Evolutionary conservation across 805 yeast genomes (phyloP).

Genomic region (Metahyphopichia silvanorum): DNA sequence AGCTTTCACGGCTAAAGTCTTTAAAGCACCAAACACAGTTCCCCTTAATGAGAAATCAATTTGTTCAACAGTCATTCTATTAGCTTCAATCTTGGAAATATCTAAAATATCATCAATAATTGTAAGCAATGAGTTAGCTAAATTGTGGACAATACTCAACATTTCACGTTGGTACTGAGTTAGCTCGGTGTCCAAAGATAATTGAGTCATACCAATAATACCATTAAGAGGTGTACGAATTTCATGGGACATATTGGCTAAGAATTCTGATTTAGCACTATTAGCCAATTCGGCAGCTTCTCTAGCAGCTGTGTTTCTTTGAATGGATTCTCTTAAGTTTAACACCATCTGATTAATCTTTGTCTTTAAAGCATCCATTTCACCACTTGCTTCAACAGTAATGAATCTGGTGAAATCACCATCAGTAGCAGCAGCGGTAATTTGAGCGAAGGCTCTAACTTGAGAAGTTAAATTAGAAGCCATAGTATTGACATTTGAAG

Average conservation of each 20-base stretch:
- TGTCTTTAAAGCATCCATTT: constrained; percentile 72
- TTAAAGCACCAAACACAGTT: constrained; percentile 85
- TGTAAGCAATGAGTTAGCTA: constrained; percentile 80
- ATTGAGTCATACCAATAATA: constrained; percentile 88
- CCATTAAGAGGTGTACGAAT: constrained; percentile 92
- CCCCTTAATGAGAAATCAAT: constrained; percentile 84
- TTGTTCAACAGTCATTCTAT: constrained; percentile 88
- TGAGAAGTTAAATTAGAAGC: constrained; percentile 91
- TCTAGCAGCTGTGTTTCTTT: constrained; percentile 88
- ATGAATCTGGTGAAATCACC: constrained; percentile 89
- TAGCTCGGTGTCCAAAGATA: constrained; percentile 82
- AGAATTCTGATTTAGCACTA: constrained; percentile 83
- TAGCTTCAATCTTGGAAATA: constrained; percentile 91
- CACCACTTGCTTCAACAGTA: constrained; percentile 90
- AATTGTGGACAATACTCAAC: constrained; percentile 84
- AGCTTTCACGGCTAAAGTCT: constrained; percentile 86
- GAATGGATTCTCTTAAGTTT: constrained; percentile 82
- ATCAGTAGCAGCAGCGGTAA: constrained; percentile 91
- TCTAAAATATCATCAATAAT: constrained; percentile 88
- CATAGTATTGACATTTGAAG: constrained; percentile 90
- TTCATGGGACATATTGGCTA: constrained; percentile 73
- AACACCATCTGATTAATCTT: constrained; percentile 79
- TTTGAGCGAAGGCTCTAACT: constrained; percentile 90
- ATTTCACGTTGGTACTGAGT: constrained; percentile 91
- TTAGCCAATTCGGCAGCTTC: constrained; percentile 93